phyloP scores from a whole-genome alignment of 371 early-diverging fungal species.

The Lichtheimia ornata region DNA sequence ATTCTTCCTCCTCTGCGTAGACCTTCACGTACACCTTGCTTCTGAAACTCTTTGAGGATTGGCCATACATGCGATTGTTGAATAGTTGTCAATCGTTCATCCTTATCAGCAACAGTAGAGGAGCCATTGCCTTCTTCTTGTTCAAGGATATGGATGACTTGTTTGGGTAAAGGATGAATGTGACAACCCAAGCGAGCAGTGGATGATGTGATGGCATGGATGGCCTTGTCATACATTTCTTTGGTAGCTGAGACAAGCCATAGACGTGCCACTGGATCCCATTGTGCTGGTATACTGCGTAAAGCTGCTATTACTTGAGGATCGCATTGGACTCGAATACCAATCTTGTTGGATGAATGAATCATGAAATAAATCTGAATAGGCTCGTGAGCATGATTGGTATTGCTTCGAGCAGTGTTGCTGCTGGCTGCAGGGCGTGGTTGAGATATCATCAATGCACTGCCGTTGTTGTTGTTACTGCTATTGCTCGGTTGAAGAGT shows the following conservation, averaged over 20 bases:
- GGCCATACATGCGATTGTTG: conserved; percentile 18
- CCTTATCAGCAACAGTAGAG: conserved; percentile 5
- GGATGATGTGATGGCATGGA: conserved; percentile 19
- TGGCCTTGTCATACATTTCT: conserved; percentile 19
- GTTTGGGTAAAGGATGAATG: background rate
- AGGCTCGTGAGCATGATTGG: background rate
- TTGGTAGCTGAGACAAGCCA: conserved; percentile 33
- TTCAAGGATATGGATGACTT: background rate
- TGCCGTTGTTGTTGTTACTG: too few species aligned
- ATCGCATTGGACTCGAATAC: conserved; percentile 17
- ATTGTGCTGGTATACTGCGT: conserved; percentile 18
- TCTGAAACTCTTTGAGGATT: conserved; percentile 48
- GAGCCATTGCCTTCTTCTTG: conserved; percentile 1
- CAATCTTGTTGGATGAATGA: conserved; percentile 6
- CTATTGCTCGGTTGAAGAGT: too few species aligned
- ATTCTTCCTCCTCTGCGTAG: conserved; percentile 50
- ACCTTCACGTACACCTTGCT: conserved; percentile 51
- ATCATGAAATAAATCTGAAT: background rate
- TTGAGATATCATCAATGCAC: too few species aligned
- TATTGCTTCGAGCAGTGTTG: background rate
- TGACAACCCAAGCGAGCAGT: background rate
- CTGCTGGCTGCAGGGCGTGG: background rate
- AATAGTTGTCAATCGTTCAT: conserved; percentile 18
- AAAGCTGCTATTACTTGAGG: conserved; percentile 26
- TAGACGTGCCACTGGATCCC: conserved; percentile 1